A percentile compares a stretch with the other conserved stretches of the same genome.
phyloP scores from a whole-genome alignment of 2,329 filamentous ascomycete species.

The Periconia sp. region DNA sequence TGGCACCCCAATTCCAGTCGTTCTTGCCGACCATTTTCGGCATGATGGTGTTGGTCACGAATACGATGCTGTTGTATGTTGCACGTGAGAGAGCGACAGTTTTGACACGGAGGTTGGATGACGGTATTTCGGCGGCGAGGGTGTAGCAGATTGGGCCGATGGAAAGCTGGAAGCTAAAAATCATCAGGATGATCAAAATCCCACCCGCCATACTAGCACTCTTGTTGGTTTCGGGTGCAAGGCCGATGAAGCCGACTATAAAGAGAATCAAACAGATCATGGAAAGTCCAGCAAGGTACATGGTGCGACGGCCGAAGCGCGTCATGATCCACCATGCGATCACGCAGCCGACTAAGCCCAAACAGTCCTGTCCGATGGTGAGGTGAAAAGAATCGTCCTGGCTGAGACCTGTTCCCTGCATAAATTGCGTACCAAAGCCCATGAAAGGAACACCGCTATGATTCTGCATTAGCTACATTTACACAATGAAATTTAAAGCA shows the following conservation, averaged over 20 bases:
- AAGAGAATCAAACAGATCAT: conserved; percentile 1
- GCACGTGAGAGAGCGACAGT: conserved; percentile 80
- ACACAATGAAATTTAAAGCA: conserved; percentile 2
- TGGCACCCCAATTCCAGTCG: conserved; percentile 66
- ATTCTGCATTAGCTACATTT: not conserved
- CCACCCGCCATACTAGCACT: conserved; percentile 51
- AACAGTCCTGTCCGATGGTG: conserved; percentile 54
- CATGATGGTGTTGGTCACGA: conserved; percentile 60
- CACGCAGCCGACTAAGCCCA: conserved; percentile 64
- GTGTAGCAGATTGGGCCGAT: conserved; percentile 88
- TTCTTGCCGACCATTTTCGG: conserved; percentile 14
- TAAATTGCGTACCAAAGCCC: conserved; percentile 41
- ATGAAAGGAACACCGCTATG: not conserved
- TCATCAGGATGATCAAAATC: conserved; percentile 60
- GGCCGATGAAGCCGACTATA: not conserved
- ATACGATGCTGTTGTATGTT: conserved; percentile 71
- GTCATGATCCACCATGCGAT: conserved; percentile 75
- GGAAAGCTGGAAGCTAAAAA: conserved; percentile 69
- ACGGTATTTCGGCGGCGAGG: conserved; percentile 77
- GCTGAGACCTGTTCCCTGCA: conserved; percentile 42
- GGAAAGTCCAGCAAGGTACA: conserved; percentile 69
- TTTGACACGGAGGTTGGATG: conserved; percentile 79
- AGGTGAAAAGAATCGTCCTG: conserved; percentile 41
- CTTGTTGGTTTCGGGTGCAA: not conserved
- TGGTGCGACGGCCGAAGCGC: conserved; percentile 69